phyloP scores from a whole-genome alignment of 495 filamentous ascomycete species.

The Staphylotrichum longicolle region DNA sequence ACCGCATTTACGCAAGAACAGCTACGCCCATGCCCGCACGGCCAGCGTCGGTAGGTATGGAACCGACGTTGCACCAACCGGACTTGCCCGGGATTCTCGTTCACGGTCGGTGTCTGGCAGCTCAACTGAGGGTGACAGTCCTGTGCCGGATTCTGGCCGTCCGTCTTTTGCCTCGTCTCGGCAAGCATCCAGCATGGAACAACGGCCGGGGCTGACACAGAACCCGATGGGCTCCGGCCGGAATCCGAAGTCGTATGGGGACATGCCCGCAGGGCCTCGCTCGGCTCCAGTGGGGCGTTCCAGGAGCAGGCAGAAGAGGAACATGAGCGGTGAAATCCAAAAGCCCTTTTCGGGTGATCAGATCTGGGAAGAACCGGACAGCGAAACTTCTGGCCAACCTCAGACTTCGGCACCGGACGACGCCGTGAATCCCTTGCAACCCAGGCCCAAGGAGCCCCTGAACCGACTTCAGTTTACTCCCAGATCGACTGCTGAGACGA shows the following conservation, averaged over 20 bases:
- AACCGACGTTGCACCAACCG: constrained; percentile 46
- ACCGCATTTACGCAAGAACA: constrained; percentile 58
- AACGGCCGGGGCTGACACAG: constrained; percentile 26
- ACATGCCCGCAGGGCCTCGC: constrained; percentile 25
- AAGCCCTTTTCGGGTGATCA: constrained; percentile 68
- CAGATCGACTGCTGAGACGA: constrained; percentile 24
- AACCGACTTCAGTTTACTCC: constrained; percentile 54
- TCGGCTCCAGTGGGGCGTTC: constrained; percentile 33
- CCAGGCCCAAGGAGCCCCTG: constrained; percentile 60
- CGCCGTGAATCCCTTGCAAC: constrained; percentile 34
- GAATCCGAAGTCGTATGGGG: constrained; percentile 31
- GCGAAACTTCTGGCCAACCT: constrained; percentile 27
- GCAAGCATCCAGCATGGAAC: constrained; percentile 20
- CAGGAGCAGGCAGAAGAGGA: constrained; percentile 52
- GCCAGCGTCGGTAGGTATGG: constrained; percentile 55
- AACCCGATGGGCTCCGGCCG: constrained; percentile 27
- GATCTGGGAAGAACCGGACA: constrained; percentile 83
- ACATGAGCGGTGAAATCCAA: constrained; percentile 56
- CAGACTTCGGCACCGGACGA: constrained; percentile 18
- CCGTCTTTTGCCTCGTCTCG: constrained; percentile 34
- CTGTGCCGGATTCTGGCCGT: constrained; percentile 25
- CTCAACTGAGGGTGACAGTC: constrained; percentile 47
- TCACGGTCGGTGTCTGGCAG: constrained; percentile 50
- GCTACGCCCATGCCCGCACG: constrained; percentile 60
- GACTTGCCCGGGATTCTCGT: constrained; percentile 46